Base-by-base conservation (phyloP, 352 stramenopile genomes). In the Globisporangium sylvaticum region DNA sequence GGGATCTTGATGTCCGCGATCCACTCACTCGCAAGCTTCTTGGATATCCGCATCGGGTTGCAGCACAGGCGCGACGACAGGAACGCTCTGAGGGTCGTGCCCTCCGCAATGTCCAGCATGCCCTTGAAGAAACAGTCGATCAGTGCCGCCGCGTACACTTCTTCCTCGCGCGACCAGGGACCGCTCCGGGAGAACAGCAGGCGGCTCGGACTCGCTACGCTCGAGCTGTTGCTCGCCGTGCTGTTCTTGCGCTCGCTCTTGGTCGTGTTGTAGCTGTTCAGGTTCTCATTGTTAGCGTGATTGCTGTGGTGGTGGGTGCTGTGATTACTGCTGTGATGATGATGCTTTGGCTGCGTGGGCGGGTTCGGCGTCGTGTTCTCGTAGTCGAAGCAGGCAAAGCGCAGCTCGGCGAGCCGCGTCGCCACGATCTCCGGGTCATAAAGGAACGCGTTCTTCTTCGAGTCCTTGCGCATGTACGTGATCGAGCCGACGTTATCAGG, bases 31-130 rank as follows among this genome's bases (percentile, higher is more conserved):
- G 84, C 82, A 14, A 92, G 83, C 66, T 92, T 92, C 69, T 92
- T 92, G 12, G 82, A 91, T 32, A 91, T 81, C 20, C 84, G 78
- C 82, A 90, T 92, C 18, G 84, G 84, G 54, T 90, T 92, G 67
- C 84, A 92, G 54, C 79, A 78, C 60, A 92, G 73, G 4, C 82
- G 77, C 5, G 78, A 74, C 22, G 84, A 80, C 24, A 92, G 66
- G 65, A 88, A 88, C 44, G 79, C 78, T 54, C 84, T 77, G 52
- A 92, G 74, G 25, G 81, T 92, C 50, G 82, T 90, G 61, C 84
- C 82, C 62, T 90, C 78, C 0, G 75, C 58, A 56, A 90, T 73
- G 58, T 87, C 73, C 31, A 92, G 72, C 39, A 80, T 65, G 24
- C 84, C 84, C 24, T 87, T 86, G 67, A 90, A 88, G 64, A 91